Percentiles rank a stretch among this genome's conserved stretches.
phyloP scores from a whole-genome alignment of 306 rosid species.

The Adenanthera pavonina region DNA sequence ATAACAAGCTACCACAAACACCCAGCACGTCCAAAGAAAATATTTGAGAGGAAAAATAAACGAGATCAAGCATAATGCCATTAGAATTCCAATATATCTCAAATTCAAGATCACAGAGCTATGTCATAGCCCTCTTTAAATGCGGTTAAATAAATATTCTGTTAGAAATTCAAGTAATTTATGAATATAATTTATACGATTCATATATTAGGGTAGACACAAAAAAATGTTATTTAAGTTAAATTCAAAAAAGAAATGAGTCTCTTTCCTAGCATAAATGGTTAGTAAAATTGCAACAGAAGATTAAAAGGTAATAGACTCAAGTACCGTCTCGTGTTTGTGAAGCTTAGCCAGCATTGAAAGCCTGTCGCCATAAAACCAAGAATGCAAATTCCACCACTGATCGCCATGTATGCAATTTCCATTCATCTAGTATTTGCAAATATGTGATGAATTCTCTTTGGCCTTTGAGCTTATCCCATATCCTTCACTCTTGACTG shows the following conservation, averaged over 20 bases:
- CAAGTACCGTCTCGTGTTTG: conserved; percentile 53
- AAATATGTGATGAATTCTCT: too few species aligned
- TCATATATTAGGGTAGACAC: background rate
- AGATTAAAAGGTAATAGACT: background rate
- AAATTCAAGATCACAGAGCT: too few species aligned
- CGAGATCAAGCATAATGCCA: too few species aligned
- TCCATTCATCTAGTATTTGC: too few species aligned
- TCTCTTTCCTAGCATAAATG: background rate
- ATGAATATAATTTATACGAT: background rate
- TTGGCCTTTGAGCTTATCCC: too few species aligned
- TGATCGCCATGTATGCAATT: too few species aligned
- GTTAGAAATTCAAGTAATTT: background rate
- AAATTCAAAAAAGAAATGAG: background rate
- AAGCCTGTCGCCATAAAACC: conserved; percentile 46
- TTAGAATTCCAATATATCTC: too few species aligned
- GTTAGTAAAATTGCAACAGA: too few species aligned
- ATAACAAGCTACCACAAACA: background rate
- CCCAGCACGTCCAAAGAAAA: background rate
- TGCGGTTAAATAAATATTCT: background rate
- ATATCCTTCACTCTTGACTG: too few species aligned
- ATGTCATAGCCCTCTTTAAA: background rate
- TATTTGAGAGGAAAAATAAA: too few species aligned
- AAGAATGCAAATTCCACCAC: conserved; percentile 39
- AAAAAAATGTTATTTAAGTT: too few species aligned
- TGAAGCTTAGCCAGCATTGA: conserved; percentile 48